These are phyloP conservation scores for Breynia disticha DNA, from an alignment of 441 rosid genomes.

Conservation along the genomic window DNA sequence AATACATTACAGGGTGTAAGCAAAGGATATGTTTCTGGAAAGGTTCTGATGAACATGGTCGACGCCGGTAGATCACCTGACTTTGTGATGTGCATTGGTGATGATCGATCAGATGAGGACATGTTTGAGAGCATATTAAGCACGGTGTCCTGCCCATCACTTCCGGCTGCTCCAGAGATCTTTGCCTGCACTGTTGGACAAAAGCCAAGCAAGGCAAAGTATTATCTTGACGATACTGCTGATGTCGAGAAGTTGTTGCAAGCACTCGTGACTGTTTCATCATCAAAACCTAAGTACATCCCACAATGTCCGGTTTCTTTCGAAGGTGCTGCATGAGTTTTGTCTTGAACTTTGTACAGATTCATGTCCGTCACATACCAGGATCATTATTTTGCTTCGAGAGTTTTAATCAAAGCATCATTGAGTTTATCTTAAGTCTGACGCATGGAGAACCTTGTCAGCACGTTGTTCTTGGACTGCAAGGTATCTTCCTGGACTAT, in stretches of 20 bases:
- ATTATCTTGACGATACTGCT: constrained; percentile 34
- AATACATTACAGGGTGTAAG: constrained; percentile 44
- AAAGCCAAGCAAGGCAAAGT: constrained; percentile 57
- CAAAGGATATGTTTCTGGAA: constrained; percentile 42
- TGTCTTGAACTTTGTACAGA: background rate
- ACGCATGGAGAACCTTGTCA: background rate
- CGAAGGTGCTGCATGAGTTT: constrained; percentile 28
- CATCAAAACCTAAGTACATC: constrained; percentile 22
- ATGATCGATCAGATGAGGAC: constrained; percentile 54
- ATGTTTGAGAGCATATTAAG: constrained; percentile 45
- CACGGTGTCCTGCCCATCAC: constrained; percentile 21
- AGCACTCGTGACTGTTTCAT: constrained; percentile 34
- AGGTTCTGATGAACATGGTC: constrained; percentile 25
- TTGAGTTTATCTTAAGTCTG: background rate
- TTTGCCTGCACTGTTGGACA: constrained; percentile 45
- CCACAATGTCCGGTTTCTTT: constrained; percentile 26
- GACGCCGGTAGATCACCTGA: constrained; percentile 29
- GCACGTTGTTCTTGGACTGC: background rate
- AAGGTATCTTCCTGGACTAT: too few species aligned
- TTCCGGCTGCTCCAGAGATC: constrained; percentile 30
- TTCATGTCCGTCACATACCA: background rate
- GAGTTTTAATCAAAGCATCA: background rate
- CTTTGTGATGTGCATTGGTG: constrained; percentile 48
- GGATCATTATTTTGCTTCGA: background rate
- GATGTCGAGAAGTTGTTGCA: constrained; percentile 41